phyloP scores from a whole-genome alignment of 2,329 filamentous ascomycete genomes.

The Diaporthe destruens region DNA sequence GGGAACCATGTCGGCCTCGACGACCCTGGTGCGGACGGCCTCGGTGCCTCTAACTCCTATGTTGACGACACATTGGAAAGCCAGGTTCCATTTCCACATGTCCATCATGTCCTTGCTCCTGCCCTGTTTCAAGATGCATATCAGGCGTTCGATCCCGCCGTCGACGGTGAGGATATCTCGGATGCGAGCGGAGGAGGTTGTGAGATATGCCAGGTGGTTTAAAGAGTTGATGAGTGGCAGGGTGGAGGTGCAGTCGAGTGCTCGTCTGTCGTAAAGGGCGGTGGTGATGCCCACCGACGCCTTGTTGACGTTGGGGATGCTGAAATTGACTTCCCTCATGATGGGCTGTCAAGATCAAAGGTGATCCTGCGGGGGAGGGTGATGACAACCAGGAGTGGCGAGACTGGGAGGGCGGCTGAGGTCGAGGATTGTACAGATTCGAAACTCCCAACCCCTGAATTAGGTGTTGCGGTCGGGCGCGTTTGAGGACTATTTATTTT shows the following conservation, averaged over 20 bases:
- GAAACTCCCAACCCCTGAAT: slow-evolving; percentile 31
- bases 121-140: slow-evolving; percentile 98
- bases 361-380: slow-evolving; percentile 3
- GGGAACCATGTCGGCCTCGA: slow-evolving; percentile 98
- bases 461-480: slow-evolving; percentile 28
- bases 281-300: slow-evolving; percentile 94
- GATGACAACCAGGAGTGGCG: slow-evolving; percentile 8
- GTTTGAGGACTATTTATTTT: slow-evolving; percentile 27
- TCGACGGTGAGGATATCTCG: slow-evolving; percentile 98
- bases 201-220: slow-evolving; percentile 98
- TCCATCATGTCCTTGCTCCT: slow-evolving; percentile 99
- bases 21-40: slow-evolving; percentile 91
- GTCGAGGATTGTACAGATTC: slow-evolving; percentile 33
- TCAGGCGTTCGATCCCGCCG: slow-evolving; percentile 95
- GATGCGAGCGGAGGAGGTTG: slow-evolving; percentile 96
- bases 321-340: slow-evolving; percentile 99
- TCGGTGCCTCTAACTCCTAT: slow-evolving; percentile 97
- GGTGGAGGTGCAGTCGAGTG: slow-evolving; percentile 97
- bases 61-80: slow-evolving; percentile 99
- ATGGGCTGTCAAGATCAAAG: slow-evolving; percentile 56
- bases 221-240: slow-evolving; percentile 98
- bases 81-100: slow-evolving; percentile 99
- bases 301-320: slow-evolving; percentile 98
- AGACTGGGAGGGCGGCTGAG: slow-evolving; percentile 7
- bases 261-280: slow-evolving; percentile 95